phyloP scores from a whole-genome alignment of 768 basidiomycete species.

The Xerocomus spinulosus region DNA sequence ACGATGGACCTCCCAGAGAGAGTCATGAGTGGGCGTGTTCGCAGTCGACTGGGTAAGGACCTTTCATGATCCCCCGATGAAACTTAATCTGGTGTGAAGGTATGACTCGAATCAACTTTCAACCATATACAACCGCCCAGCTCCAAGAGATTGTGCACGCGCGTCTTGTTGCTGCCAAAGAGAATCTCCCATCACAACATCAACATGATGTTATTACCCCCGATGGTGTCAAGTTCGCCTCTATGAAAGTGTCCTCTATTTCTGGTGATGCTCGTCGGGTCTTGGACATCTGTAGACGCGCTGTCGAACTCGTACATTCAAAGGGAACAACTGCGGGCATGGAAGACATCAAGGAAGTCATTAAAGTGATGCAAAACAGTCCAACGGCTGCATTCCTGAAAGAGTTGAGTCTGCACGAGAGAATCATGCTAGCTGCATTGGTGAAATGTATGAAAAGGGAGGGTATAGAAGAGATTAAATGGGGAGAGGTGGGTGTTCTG shows the following conservation, averaged over 20 bases:
- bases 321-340: conserved; percentile 51
- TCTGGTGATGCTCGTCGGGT: conserved; percentile 88
- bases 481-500: conserved; percentile 63
- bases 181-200: conserved; percentile 41
- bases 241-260: conserved; percentile 71
- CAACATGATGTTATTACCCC: conserved; percentile 50
- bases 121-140: conserved; percentile 76
- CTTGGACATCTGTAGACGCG: conserved; percentile 90
- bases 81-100: conserved; percentile 40
- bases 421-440: conserved; percentile 79
- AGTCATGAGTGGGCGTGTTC: conserved; percentile 86
- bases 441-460: conserved; percentile 80
- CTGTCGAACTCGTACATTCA: conserved; percentile 72
- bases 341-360: conserved; percentile 72
- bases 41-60: conserved; percentile 78
- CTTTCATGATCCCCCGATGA: not conserved
- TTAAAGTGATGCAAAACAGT: conserved; percentile 84
- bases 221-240: conserved; percentile 82
- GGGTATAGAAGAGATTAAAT: conserved; percentile 83
- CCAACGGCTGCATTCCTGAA: conserved; percentile 81
- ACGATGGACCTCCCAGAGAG: conserved; percentile 97
- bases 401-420: conserved; percentile 83
- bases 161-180: conserved; percentile 59
- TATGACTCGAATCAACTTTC: conserved; percentile 89
- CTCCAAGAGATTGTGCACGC: conserved; percentile 85